Evolutionary conservation across 768 basidiomycete genomes (phyloP).

Genomic region (Lentinula sp.): DNA sequence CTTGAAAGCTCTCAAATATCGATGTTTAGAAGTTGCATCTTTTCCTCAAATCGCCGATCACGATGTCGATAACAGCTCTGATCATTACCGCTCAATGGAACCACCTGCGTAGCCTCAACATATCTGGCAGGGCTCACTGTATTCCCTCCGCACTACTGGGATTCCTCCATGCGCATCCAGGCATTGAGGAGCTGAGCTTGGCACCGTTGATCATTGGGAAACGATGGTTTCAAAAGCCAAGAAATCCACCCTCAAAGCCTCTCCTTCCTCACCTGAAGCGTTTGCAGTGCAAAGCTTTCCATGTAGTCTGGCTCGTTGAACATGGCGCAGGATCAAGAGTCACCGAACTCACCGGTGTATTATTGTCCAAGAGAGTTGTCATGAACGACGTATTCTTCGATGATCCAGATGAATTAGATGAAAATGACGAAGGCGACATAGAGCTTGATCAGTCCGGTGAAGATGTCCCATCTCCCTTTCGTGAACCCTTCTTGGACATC

Average conservation of each 20-base stretch:
- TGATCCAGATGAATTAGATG: neutral
- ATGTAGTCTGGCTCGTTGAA: neutral
- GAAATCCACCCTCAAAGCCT: neutral
- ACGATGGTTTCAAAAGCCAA: neutral
- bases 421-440: neutral
- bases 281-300: neutral
- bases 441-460: neutral
- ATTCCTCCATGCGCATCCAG: neutral
- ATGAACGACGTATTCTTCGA: neutral
- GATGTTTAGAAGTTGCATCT: neutral
- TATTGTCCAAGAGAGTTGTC: neutral
- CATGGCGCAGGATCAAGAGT: neutral
- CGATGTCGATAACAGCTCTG: neutral
- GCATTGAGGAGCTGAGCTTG: neutral
- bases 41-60: neutral
- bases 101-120: neutral
- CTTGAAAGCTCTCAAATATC: neutral
- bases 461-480: neutral
- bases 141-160: neutral
- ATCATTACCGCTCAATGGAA: neutral
- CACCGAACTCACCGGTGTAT: neutral
- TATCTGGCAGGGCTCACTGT: neutral
- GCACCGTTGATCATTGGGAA: neutral
- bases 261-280: neutral
- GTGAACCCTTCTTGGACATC: neutral